Evolutionary conservation across 2,329 filamentous ascomycete genomes (phyloP), one percentile per base, ranked within the genome.

Genomic region (Calonectria pseudoturangicola): DNA sequence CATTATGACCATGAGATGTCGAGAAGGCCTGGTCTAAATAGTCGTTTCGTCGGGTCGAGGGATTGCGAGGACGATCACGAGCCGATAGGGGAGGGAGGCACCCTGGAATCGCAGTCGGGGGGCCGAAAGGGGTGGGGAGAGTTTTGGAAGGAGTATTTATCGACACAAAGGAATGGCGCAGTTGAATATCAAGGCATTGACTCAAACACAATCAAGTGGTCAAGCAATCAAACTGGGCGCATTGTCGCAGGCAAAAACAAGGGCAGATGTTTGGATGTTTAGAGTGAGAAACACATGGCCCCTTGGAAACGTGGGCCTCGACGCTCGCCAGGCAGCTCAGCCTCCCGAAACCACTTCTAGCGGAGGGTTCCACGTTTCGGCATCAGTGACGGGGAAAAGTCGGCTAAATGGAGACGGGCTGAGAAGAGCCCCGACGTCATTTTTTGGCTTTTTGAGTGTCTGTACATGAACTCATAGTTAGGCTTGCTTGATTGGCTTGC

Each of bases 241-340:
- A 80, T 79, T 60, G 74, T 77, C 70, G 65, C 74, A 71, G 58
- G 39, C 63, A 71, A 51, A 71, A 48, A 45, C 36, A 71, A 27
- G 16, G 16, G 48, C 8, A 47, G 21, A 62, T 30, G 47, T 25
- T 30, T 47, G 45, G 43, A 64, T 33, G 70, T 72, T 62, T 79
- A 73, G 74, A 79, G 66, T 68, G 71, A 79, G 74, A 79, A 79
- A 79, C 78, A 78, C 72, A 77, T 77, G 74, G 76, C 76, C 73
- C 75, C 77, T 79, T 79, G 73, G 75, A 72, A 70, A 68, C 73
- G 68, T 73, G 60, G 70, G 58, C 63, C 67, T 60, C 43, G 62
- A 67, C 71, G 66, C 68, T 73, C 70, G 65, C 76, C 70, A 75
- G 72, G 73, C 54, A 76, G 78, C 78, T 78, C 70, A 79, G 78